A percentile compares a stretch with the other conserved stretches of the same genome.
Conservation (phyloP, 441 rosid genomes). For the Raphanus hybrid region DNA sequence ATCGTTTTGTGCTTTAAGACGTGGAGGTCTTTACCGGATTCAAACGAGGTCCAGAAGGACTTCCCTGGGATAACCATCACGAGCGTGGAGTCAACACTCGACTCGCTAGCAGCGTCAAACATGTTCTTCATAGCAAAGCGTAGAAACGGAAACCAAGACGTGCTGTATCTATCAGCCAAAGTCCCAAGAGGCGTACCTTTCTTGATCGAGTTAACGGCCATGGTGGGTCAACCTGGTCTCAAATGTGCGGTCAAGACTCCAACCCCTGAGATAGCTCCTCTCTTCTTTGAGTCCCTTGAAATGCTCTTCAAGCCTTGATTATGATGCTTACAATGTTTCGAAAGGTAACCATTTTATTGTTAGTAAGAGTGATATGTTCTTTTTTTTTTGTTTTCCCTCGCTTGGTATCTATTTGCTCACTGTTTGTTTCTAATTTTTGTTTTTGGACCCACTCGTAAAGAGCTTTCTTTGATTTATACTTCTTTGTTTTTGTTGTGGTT, state of each 20-base stretch:
- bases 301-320: conserved; percentile 49
- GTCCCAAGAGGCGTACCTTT: conserved; percentile 72
- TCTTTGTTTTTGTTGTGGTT: not conserved
- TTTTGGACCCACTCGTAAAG: not conserved
- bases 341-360: conserved; percentile 7
- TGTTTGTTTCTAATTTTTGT: conserved; percentile 25
- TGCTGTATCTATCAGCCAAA: conserved; percentile 84
- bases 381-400: not conserved
- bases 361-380: conserved; percentile 12
- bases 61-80: conserved; percentile 64
- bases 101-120: conserved; percentile 69
- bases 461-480: not conserved
- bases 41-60: conserved; percentile 82
- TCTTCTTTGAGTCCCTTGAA: not conserved
- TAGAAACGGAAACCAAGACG: conserved; percentile 86
- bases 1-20: conserved; percentile 57
- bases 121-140: conserved; percentile 91
- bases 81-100: conserved; percentile 65
- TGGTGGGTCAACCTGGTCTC: conserved; percentile 69
- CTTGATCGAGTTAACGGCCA: conserved; percentile 78
- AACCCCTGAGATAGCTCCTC: conserved; percentile 71
- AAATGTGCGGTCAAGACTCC: conserved; percentile 91
- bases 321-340: not conserved
- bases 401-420: conserved; percentile 4
- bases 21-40: conserved; percentile 88